Conservation (phyloP, 164 flowering plant species). For the Chloranthus sessilifolius region DNA sequence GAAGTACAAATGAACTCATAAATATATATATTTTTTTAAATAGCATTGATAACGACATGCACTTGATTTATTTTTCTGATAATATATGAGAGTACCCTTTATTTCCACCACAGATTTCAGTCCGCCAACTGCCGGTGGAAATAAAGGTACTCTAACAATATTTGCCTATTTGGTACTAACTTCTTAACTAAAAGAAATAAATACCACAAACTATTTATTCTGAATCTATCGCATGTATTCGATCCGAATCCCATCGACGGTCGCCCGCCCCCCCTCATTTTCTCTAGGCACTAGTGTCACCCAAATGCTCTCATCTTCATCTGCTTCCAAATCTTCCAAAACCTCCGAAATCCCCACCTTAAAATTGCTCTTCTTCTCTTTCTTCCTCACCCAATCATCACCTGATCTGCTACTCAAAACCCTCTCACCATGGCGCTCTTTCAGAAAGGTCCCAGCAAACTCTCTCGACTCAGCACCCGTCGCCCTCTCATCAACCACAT, state of each 20-base stretch:
- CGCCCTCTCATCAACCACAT: constrained; percentile 15
- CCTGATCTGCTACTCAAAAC: constrained; percentile 14
- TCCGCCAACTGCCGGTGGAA: too few relatives aligned
- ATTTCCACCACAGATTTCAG: too few relatives aligned
- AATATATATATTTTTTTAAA: too few relatives aligned
- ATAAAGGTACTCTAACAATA: too few relatives aligned
- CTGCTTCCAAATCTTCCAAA: constrained; percentile 25
- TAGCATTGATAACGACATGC: too few relatives aligned
- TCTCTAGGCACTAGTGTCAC: constrained; percentile 26
- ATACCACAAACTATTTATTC: too few relatives aligned
- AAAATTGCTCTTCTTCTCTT: constrained; percentile 16
- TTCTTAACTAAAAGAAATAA: too few relatives aligned
- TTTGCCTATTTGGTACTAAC: too few relatives aligned
- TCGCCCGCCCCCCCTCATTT: constrained; percentile 17
- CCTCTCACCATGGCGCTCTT: constrained; percentile 17
- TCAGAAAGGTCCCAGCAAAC: constrained; percentile 27
- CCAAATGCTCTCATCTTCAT: constrained; percentile 24
- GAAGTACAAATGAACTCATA: too few relatives aligned
- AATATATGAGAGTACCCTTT: too few relatives aligned
- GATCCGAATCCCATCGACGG: constrained; percentile 21
- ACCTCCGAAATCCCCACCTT: constrained; percentile 26
- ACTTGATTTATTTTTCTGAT: too few relatives aligned
- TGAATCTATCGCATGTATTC: constrained; percentile 22
- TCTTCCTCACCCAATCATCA: constrained; percentile 12
- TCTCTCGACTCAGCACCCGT: constrained; percentile 21